These are phyloP conservation scores for Plantago lanceolata DNA, from an alignment of 305 asterid species.

Conservation along the genomic window DNA sequence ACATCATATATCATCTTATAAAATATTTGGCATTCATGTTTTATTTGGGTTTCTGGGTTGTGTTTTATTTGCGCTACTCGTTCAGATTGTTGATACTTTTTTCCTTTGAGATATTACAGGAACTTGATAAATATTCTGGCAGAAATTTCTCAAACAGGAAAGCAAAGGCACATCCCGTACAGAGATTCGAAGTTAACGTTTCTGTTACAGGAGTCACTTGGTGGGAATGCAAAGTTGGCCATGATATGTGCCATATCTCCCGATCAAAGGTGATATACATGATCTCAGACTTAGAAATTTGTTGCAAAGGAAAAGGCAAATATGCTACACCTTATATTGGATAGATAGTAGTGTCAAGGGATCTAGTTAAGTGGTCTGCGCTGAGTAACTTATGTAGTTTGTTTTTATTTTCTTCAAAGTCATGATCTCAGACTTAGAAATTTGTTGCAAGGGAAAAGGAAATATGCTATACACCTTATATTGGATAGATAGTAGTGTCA, in stretches of 20 bases:
- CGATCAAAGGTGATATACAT: constrained; percentile 55
- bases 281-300: constrained; percentile 21
- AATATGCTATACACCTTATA: no score
- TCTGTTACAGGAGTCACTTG: constrained; percentile 93
- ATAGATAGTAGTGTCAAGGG: no score
- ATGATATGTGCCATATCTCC: constrained; percentile 98
- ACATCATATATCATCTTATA: no score
- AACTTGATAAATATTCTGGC: constrained; percentile 92
- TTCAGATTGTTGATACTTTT: constrained; percentile 17
- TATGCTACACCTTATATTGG: no score
- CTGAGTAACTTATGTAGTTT: no score
- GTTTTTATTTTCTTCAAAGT: no score
- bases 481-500: no score
- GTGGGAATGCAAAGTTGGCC: constrained; percentile 95
- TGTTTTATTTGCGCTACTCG: not conserved
- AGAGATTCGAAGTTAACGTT: constrained; percentile 97
- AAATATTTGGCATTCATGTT: not conserved
- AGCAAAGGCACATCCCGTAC: constrained; percentile 92
- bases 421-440: constrained; percentile 20
- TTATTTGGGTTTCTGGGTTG: not conserved
- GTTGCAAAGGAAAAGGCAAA: constrained; percentile 13
- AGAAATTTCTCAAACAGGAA: constrained; percentile 97
- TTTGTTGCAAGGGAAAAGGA: constrained; percentile 16
- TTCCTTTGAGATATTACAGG: constrained; percentile 41
- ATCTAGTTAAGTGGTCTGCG: no score